Evolutionary conservation across 208 protist species (phyloP).

Genomic region (Porcisia deanei): DNA sequence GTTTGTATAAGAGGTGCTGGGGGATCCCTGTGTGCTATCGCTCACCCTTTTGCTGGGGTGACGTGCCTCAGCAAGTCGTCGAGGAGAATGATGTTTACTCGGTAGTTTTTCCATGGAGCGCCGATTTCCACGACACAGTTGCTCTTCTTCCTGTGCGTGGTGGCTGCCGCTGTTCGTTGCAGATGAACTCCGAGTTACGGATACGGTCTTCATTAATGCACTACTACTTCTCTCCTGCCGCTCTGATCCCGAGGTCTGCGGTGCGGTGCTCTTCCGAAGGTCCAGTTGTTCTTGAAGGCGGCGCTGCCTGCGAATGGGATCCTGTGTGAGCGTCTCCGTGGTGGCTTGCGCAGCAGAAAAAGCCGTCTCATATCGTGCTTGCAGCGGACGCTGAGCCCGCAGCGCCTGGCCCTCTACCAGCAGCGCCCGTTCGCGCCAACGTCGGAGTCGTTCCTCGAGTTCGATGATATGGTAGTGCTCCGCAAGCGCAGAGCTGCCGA

Average conservation of each 20-base stretch:
- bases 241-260: neutral
- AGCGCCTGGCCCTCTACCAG: slow-evolving; percentile 11
- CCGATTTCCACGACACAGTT: neutral
- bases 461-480: slow-evolving; percentile 32
- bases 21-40: neutral
- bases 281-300: slow-evolving; percentile 8
- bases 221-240: neutral
- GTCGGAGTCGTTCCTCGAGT: slow-evolving; percentile 31
- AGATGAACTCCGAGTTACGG: neutral
- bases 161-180: neutral
- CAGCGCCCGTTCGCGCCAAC: slow-evolving; percentile 31
- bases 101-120: neutral
- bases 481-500: neutral
- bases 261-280: no score
- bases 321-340: slow-evolving; percentile 15
- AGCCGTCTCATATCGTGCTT: slow-evolving; percentile 12
- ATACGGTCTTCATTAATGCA: neutral
- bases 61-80: neutral
- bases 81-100: neutral
- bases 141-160: neutral
- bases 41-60: neutral
- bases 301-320: slow-evolving; percentile 17
- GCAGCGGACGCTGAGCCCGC: slow-evolving; percentile 10
- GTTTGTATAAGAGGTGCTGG: neutral
- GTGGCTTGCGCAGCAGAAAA: slow-evolving; percentile 23